Base-by-base conservation (phyloP, 495 filamentous ascomycete species). In the Podospora conica region DNA sequence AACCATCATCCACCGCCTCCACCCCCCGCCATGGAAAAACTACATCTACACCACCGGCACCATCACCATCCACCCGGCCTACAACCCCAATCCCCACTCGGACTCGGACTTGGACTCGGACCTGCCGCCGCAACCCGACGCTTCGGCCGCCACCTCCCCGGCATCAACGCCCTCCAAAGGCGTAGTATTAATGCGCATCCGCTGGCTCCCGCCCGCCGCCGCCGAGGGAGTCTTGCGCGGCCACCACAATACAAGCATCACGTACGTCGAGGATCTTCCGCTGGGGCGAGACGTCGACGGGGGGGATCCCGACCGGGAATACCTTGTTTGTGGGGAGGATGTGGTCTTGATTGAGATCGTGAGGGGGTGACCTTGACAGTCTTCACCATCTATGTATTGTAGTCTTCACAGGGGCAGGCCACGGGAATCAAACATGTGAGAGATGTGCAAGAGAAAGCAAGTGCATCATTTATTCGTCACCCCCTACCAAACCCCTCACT, bases 401-500 rank as follows among this genome's bases (percentile, higher is more conserved):
- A n/a, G n/a, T n/a, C n/a, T n/a, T n/a, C n/a, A n/a, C n/a, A n/a
- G n/a, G n/a, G n/a, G n/a, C n/a, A n/a, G n/a, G n/a, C n/a, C n/a
- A n/a, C n/a, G n/a, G n/a, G n/a, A n/a, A 54, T 6, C 21, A 24
- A 9, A 56, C 21, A 22, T 56, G 3, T 24, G 5, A 18, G 3
- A 57, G 25, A 1, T 4, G 7, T 57, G 12, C 40, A n/a, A 48
- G 40, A 48, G 6, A 48, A 15, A 48, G 2, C 6, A n/a, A 48
- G 25, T n/a, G 18, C 7, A 3, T 5, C 40, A 18, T 40, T 1
- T 40, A 40, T 40, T 40, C 40, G 11, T 5, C 40, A 18, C 6
- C 40, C 1, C 40, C 40, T n/a, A 7, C 15, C 29, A 22, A n/a
- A 55, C 33, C 18, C 27, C 55, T 63, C 57, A 73, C 21, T 76